These are phyloP conservation scores for Eucalyptus regnans DNA, from an alignment of 345 rosid species.

Conservation along the genomic window DNA sequence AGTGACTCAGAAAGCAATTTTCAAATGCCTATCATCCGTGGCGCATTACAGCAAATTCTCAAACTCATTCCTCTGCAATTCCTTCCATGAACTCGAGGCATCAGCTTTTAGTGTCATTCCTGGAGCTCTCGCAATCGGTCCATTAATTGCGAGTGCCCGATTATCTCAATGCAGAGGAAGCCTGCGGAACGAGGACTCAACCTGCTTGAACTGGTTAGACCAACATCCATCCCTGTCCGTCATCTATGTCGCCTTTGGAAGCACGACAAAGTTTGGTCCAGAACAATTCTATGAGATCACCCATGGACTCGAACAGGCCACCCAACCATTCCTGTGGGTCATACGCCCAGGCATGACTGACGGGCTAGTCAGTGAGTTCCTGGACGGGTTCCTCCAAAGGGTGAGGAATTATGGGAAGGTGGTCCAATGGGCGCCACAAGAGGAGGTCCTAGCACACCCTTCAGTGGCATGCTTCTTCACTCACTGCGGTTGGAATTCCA, in stretches of 20 bases:
- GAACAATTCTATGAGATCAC: conserved; percentile 29
- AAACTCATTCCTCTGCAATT: conserved; percentile 4
- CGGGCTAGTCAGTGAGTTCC: background rate
- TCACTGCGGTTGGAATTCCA: conserved; percentile 12
- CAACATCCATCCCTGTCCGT: conserved; percentile 14
- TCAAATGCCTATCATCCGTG: background rate
- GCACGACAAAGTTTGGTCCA: background rate
- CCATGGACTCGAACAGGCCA: conserved; percentile 7
- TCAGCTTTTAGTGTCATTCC: background rate
- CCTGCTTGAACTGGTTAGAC: conserved; percentile 35
- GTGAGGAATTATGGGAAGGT: background rate
- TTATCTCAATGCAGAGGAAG: background rate
- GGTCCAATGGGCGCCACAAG: conserved; percentile 13
- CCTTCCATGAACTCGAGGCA: background rate
- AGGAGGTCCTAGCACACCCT: conserved; percentile 7
- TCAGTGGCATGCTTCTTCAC: conserved; percentile 13
- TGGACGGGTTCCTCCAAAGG: background rate
- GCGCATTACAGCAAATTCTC: background rate
- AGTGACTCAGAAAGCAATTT: background rate
- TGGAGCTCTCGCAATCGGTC: conserved; percentile 12
- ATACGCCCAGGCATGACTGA: background rate
- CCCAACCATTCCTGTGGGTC: conserved; percentile 20
- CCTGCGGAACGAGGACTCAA: conserved; percentile 10
- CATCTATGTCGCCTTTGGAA: conserved; percentile 45
- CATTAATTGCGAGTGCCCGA: background rate